phyloP scores from a whole-genome alignment of 2,329 filamentous ascomycete genomes.

The Didymella glomerata region DNA sequence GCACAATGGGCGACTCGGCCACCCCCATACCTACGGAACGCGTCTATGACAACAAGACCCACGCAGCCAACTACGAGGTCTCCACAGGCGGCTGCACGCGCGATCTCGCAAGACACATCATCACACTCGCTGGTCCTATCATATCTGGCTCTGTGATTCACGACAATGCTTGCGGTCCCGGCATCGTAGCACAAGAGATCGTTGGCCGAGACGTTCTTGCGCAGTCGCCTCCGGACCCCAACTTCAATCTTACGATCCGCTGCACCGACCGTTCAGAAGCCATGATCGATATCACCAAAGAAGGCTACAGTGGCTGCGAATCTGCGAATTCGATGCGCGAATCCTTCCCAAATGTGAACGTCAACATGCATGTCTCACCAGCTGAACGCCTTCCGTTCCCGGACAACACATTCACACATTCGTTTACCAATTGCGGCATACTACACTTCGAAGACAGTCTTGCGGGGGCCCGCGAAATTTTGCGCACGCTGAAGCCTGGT shows the following conservation, averaged over 20 bases:
- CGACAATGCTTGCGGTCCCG: background rate
- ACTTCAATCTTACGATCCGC: background rate
- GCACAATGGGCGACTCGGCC: constrained; percentile 5
- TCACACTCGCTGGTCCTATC: background rate
- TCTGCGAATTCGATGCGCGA: background rate
- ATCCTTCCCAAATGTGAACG: background rate
- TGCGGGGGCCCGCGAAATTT: background rate
- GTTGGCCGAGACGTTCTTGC: background rate
- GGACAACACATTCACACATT: constrained; percentile 48
- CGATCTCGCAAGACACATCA: background rate
- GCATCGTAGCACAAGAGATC: background rate
- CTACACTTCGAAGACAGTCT: background rate
- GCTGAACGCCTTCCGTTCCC: constrained; percentile 27
- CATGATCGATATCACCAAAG: background rate
- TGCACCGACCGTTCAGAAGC: background rate
- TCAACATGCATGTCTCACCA: background rate
- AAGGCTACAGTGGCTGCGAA: background rate
- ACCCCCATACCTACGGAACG: background rate
- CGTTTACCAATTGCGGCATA: constrained; percentile 43
- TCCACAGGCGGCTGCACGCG: background rate
- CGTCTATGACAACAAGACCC: background rate
- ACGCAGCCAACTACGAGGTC: background rate
- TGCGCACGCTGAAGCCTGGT: background rate
- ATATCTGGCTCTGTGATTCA: background rate
- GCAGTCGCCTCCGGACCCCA: background rate